Evolutionary conservation across 108 stramenopile species (phyloP).

Genomic region (Nannochloropsis salina): DNA sequence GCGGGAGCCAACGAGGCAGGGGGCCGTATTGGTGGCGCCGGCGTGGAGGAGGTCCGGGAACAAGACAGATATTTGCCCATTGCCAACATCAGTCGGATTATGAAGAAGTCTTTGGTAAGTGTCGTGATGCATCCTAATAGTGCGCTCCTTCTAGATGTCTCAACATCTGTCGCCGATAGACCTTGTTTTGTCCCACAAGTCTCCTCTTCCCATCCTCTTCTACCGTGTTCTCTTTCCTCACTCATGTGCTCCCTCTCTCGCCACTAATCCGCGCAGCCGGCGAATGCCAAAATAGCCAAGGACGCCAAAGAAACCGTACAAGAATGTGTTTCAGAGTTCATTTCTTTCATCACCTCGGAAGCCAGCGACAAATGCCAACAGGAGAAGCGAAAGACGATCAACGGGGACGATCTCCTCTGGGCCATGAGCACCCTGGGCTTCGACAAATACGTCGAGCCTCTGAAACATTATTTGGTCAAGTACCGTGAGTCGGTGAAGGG

Average conservation of each 20-base stretch:
- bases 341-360: conserved; percentile 97
- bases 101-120: conserved; percentile 83
- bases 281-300: conserved; percentile 97
- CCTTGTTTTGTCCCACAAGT: background rate
- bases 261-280: conserved; percentile 54
- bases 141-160: background rate
- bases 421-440: conserved; percentile 99
- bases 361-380: conserved; percentile 95
- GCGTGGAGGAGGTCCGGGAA: background rate
- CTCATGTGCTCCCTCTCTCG: background rate
- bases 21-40: background rate
- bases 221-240: background rate
- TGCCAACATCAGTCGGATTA: conserved; percentile 97
- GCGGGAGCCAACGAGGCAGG: background rate
- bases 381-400: conserved; percentile 99
- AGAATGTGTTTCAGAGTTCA: conserved; percentile 98
- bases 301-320: conserved; percentile 98
- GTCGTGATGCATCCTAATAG: background rate
- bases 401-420: conserved; percentile 97
- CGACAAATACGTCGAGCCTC: conserved; percentile 96
- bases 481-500: conserved; percentile 67
- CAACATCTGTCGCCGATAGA: background rate
- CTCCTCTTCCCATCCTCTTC: background rate
- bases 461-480: conserved; percentile 91
- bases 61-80: conserved; percentile 97